Conservation (phyloP, 139 green algal species). For the Picochlorum sp. region DNA sequence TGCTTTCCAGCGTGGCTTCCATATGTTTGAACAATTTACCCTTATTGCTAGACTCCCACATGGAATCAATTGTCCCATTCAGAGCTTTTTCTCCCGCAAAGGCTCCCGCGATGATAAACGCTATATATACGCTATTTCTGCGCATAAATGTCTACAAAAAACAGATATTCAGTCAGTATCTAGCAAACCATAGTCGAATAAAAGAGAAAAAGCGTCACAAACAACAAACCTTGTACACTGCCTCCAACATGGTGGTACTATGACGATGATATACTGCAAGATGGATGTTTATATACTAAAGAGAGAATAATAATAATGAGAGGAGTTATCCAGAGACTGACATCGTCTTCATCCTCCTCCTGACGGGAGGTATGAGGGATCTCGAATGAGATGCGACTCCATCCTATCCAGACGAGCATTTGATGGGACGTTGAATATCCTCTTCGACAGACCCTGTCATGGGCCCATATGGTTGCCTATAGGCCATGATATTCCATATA, state of each 20-base stretch:
- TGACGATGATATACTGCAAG: too few relatives aligned
- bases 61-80: constrained; percentile 9
- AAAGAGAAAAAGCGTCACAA: constrained; percentile 3
- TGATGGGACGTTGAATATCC: too few relatives aligned
- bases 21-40: constrained; percentile 38
- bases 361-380: too few relatives aligned
- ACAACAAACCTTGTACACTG: constrained; percentile 14
- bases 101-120: constrained; percentile 26
- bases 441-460: too few relatives aligned
- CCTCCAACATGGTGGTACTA: neutral
- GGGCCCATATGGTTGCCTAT: too few relatives aligned
- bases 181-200: neutral
- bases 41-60: constrained; percentile 40
- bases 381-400: neutral
- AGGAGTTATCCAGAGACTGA: too few relatives aligned
- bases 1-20: neutral
- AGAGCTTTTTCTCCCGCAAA: constrained; percentile 32
- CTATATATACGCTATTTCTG: constrained; percentile 33
- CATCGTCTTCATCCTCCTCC: too few relatives aligned
- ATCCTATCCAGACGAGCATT: too few relatives aligned
- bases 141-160: constrained; percentile 27
- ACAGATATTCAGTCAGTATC: neutral
- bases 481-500: too few relatives aligned
- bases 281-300: too few relatives aligned
- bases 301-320: too few relatives aligned